phyloP scores from a whole-genome alignment of 75 land plant genomes.

The Cryptomeria japonica region DNA sequence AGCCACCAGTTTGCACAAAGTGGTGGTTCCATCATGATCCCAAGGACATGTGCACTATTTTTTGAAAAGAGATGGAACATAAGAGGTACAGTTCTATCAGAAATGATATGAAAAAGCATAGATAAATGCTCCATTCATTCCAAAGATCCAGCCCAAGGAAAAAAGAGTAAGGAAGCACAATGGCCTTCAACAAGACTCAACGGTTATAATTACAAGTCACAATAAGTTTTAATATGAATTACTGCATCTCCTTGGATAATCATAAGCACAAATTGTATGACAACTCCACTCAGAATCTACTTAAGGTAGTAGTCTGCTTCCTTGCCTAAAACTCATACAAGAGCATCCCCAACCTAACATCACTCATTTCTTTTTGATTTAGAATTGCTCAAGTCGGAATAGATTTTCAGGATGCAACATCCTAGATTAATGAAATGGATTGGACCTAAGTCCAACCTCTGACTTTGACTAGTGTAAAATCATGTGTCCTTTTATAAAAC shows the following conservation, averaged over 20 bases:
- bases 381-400: neutral
- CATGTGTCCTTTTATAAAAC: neutral
- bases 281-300: neutral
- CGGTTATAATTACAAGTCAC: neutral
- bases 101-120: too few species aligned
- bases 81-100: too few species aligned
- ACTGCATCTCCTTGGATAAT: neutral
- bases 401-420: neutral
- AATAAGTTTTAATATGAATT: neutral
- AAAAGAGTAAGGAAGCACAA: too few species aligned
- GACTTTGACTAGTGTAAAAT: neutral
- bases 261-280: neutral
- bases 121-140: too few species aligned
- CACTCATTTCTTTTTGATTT: neutral
- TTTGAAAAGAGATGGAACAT: too few species aligned
- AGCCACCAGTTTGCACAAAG: too few species aligned
- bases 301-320: neutral
- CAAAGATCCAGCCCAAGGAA: too few species aligned
- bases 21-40: too few species aligned
- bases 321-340: neutral
- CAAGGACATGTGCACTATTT: too few species aligned
- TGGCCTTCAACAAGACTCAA: too few species aligned
- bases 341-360: neutral
- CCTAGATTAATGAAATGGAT: neutral
- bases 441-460: neutral